Percentiles rank a stretch among this genome's conserved stretches.
Conservation (phyloP, 2,329 filamentous ascomycete genomes). For the Colletotrichum coccodes region DNA sequence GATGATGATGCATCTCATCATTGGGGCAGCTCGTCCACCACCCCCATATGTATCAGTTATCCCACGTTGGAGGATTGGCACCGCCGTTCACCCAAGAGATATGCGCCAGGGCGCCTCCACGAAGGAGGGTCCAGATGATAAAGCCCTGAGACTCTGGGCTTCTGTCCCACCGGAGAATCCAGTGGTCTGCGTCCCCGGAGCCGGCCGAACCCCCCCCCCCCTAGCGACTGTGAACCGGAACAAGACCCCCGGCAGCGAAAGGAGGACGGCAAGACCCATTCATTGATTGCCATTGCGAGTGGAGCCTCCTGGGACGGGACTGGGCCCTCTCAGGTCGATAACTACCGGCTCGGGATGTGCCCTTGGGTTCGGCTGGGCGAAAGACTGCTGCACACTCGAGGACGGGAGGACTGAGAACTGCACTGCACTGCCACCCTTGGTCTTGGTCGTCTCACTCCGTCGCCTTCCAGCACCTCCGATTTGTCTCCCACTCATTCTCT, state of each 20-base stretch:
- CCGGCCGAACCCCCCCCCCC: background rate
- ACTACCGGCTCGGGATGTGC: slow-evolving; percentile 13
- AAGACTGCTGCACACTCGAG: background rate
- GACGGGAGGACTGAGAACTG: background rate
- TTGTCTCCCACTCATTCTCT: slow-evolving; percentile 2
- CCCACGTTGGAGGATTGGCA: background rate
- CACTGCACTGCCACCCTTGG: slow-evolving; percentile 26
- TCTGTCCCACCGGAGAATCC: background rate
- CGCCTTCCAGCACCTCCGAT: slow-evolving; percentile 12
- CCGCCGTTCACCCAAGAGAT: background rate
- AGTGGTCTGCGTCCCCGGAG: background rate
- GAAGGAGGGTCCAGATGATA: no score
- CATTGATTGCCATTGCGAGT: background rate
- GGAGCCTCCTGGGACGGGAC: background rate
- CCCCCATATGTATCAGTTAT: background rate
- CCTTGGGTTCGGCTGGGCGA: background rate
- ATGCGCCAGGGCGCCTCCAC: background rate
- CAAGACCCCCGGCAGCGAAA: background rate
- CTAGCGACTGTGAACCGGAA: slow-evolving; percentile 9
- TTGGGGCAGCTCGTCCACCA: background rate
- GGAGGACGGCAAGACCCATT: background rate
- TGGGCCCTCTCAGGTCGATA: background rate
- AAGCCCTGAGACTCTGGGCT: background rate
- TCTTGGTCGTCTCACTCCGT: slow-evolving; percentile 8
- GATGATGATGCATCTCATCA: slow-evolving; percentile 13